Evolutionary conservation across 2,329 filamentous ascomycete genomes (phyloP).

Genomic region (Penicillium janthinellum): DNA sequence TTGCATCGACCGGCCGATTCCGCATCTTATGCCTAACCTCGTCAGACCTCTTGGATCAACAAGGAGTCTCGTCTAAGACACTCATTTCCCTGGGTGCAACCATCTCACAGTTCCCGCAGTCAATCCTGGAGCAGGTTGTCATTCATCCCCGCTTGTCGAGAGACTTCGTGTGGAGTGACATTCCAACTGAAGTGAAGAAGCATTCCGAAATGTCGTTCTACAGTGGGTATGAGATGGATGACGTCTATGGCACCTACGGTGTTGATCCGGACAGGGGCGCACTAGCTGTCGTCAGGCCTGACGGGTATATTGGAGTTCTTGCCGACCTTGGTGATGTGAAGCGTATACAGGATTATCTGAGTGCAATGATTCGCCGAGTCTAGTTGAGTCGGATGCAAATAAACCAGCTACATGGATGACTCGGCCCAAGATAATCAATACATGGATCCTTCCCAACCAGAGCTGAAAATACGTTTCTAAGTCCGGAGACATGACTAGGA

Average conservation of each 20-base stretch:
- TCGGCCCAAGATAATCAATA: no score
- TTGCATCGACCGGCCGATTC: slow-evolving; percentile 42
- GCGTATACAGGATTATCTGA: slow-evolving; percentile 31
- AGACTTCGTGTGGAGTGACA: slow-evolving; percentile 37
- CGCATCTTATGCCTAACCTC: slow-evolving; percentile 40
- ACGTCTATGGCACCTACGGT: slow-evolving; percentile 41
- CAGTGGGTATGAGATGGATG: slow-evolving; percentile 36
- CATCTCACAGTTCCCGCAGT: slow-evolving; percentile 29
- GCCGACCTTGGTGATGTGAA: slow-evolving; percentile 31
- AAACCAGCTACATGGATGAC: no score
- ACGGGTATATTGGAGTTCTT: slow-evolving; percentile 41
- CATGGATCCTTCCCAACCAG: no score
- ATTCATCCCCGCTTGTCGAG: slow-evolving; percentile 34
- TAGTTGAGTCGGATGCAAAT: neutral
- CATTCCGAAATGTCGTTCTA: slow-evolving; percentile 42
- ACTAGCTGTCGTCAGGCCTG: slow-evolving; percentile 40
- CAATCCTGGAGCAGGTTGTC: slow-evolving; percentile 38
- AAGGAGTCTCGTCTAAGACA: slow-evolving; percentile 30
- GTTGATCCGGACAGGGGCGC: slow-evolving; percentile 35
- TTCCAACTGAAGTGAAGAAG: slow-evolving; percentile 34
- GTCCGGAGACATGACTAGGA: no score
- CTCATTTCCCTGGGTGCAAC: slow-evolving; percentile 27
- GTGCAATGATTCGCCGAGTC: slow-evolving; percentile 10
- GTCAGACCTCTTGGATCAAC: slow-evolving; percentile 35
- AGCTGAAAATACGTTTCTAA: neutral